Conservation (phyloP, 177 flowering plant species). For the Vitis hybrid region DNA sequence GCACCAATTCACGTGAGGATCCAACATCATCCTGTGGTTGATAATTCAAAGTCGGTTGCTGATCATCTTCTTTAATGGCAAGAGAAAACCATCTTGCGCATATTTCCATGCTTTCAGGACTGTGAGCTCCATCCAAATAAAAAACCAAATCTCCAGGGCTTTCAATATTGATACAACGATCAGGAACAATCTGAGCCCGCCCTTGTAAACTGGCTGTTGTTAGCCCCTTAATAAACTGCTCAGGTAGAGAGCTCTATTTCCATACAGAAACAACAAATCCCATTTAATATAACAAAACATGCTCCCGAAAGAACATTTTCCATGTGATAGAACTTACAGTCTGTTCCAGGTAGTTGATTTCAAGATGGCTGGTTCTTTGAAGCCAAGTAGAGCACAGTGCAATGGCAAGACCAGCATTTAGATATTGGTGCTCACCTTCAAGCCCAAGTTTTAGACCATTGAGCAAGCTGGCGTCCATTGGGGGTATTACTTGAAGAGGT, state of each 20-base stretch:
- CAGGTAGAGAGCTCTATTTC: slow-evolving; percentile 65
- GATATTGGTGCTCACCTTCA: slow-evolving; percentile 83
- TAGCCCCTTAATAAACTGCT: slow-evolving; percentile 76
- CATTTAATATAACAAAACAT: background rate
- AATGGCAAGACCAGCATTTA: slow-evolving; percentile 93
- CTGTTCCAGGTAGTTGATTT: slow-evolving; percentile 38
- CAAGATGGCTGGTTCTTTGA: slow-evolving; percentile 67
- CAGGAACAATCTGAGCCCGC: slow-evolving; percentile 83
- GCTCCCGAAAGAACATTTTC: background rate
- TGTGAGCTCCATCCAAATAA: slow-evolving; percentile 97
- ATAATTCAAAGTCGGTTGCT: slow-evolving; percentile 17
- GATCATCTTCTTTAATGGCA: slow-evolving; percentile 51
- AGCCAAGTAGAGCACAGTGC: slow-evolving; percentile 81
- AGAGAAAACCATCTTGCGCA: slow-evolving; percentile 88
- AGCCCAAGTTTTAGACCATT: slow-evolving; percentile 79
- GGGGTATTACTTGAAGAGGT: slow-evolving; percentile 63
- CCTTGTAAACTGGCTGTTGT: slow-evolving; percentile 78
- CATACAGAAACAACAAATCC: slow-evolving; percentile 12
- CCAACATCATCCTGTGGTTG: slow-evolving; percentile 22
- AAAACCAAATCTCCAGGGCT: slow-evolving; percentile 61
- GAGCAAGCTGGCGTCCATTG: slow-evolving; percentile 62
- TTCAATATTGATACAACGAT: slow-evolving; percentile 37
- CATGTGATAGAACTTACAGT: slow-evolving; percentile 45
- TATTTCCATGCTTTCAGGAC: slow-evolving; percentile 96
- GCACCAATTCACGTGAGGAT: slow-evolving; percentile 23